Percentiles rank a stretch among this genome's conserved stretches.
Evolutionary conservation across 2,329 filamentous ascomycete species (phyloP).

Genomic region (Ophiostoma novo-ulmi): DNA sequence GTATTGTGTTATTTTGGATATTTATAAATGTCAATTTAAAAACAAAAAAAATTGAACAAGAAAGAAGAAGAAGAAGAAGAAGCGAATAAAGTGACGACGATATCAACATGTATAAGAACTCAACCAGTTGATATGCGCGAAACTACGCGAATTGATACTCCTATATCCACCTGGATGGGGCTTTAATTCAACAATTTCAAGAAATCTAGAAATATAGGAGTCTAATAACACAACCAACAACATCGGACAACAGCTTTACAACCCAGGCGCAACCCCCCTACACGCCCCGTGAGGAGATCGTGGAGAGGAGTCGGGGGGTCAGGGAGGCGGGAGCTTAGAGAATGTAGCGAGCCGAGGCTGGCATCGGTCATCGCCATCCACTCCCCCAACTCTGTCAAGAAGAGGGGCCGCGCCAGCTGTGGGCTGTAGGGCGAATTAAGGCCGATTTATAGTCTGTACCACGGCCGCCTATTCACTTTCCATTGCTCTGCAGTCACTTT

Average conservation of each 20-base stretch:
- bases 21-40: not conserved
- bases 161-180: not conserved
- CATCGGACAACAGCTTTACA: not conserved
- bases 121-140: not conserved
- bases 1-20: not conserved
- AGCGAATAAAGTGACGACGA: not conserved
- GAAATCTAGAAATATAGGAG: too few relatives aligned
- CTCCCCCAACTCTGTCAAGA: not conserved
- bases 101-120: not conserved
- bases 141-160: not conserved
- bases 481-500: not conserved
- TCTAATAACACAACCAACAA: not conserved
- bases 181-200: not conserved
- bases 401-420: not conserved
- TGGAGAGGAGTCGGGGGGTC: not conserved
- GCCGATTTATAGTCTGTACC: not conserved
- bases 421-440: not conserved
- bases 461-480: not conserved
- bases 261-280: not conserved
- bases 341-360: conserved; percentile 1
- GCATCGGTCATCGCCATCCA: not conserved
- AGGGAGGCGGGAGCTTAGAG: not conserved
- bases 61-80: not conserved
- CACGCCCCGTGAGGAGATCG: not conserved
- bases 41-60: not conserved